Percentiles rank a stretch among this genome's conserved stretches.
phyloP scores from a whole-genome alignment of 2,329 filamentous ascomycete species.

The Neoascochyta sp. region DNA sequence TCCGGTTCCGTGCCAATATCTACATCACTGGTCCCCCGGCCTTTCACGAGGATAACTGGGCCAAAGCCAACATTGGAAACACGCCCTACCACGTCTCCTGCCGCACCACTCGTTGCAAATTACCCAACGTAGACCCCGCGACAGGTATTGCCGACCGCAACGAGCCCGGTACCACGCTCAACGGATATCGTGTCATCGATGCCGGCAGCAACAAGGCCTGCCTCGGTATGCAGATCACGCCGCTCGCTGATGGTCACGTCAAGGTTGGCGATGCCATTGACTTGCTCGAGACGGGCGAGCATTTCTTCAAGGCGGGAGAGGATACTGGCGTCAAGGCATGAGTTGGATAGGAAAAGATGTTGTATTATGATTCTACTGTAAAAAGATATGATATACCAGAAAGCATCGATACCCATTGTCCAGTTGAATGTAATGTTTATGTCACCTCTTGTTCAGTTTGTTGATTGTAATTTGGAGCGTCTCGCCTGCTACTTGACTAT shows the following conservation, averaged over 20 bases:
- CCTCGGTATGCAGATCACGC: constrained; percentile 64
- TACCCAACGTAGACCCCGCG: constrained; percentile 66
- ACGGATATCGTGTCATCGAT: constrained; percentile 59
- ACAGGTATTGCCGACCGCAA: constrained; percentile 54
- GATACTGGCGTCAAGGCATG: no score
- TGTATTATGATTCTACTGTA: no score
- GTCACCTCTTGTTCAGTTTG: no score
- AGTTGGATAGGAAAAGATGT: no score
- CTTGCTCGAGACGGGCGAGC: constrained; percentile 31
- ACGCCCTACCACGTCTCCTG: constrained; percentile 54
- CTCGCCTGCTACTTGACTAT: no score
- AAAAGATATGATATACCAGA: no score
- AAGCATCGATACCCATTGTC: no score
- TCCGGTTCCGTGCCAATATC: constrained; percentile 69
- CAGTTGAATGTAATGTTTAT: no score
- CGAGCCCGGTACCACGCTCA: constrained; percentile 58
- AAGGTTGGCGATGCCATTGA: constrained; percentile 34
- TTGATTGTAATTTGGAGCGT: no score
- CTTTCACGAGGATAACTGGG: constrained; percentile 71
- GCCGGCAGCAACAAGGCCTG: constrained; percentile 57
- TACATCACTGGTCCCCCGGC: constrained; percentile 61
- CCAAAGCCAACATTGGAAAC: constrained; percentile 48
- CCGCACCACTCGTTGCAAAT: constrained; percentile 65
- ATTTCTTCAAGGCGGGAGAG: constrained; percentile 22
- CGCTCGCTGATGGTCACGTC: constrained; percentile 37